Base-by-base conservation (phyloP, 108 stramenopile genomes). In the Nitzschia palea region DNA sequence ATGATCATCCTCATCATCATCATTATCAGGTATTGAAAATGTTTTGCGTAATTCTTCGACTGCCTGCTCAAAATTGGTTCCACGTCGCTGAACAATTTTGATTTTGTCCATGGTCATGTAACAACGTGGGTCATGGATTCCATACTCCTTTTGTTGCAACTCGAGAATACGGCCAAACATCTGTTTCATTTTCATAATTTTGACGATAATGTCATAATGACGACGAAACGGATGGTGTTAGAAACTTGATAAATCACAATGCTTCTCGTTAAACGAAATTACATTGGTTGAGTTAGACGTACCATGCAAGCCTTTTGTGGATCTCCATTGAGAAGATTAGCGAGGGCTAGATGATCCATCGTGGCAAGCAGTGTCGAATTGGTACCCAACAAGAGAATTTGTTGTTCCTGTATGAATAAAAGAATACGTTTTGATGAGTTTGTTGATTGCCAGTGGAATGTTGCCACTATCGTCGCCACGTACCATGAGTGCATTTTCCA, bases 271-370 rank as follows among this genome's bases (percentile, higher is more conserved):
- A 35, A 35, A 15, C 1, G 18, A n/a, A 30, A 22, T 33, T 33
- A 17, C 22, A 17, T 1, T 18, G 17, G 29, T 6, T 33, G 10
- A 33, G 1, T 32, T 58, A 26, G 1, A 45, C 53, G 1, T 68
- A 81, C 70, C 71, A 59, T 64, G 22, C 76, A 30, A 12, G 79
- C 76, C 44, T 71, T 77, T 15, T 74, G 62, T 29, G 70, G 67
- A 12, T 69, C 50, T 29, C 79, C 83, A 34, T 45, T 52, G 14
- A 78, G 36, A 20, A 77, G 66, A 62, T 85, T 77, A 0, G 77
- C 71, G 33, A 73, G 54, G 10, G 73, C 84, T 27, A 85, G 57
- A 40, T 80, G 73, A 22, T 85, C 84, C 79, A 85, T 85, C 10
- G 80, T 78, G 3, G 79, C 68, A 32, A 80, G 52, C n/a, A 77